Base-by-base conservation (phyloP, 2,329 filamentous ascomycete species). In the Colletotrichum horii region DNA sequence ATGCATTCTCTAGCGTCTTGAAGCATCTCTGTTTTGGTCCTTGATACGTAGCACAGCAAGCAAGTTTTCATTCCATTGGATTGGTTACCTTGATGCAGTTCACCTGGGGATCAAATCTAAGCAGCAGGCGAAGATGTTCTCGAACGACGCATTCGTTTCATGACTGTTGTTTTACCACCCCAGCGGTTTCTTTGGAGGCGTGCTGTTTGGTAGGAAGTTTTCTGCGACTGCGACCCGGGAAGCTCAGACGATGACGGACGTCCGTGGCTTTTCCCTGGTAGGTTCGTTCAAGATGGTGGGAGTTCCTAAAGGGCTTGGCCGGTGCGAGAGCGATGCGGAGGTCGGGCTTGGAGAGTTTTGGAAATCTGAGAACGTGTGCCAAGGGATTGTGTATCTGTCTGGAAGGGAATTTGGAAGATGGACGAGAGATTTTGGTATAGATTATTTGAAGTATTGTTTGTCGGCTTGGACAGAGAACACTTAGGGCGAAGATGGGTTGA, bases 241-340 rank as follows among this genome's bases (percentile, higher is more conserved):
- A 62, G 69, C 73, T 68, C 62, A 48, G 64, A 30, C 36, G 48
- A 26, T 32, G 64, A 76, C 70, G 70, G 74, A 76, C 64, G 64
- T 65, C 64, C 68, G 68, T 71, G 68, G 68, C 56, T 65, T 9
- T 19, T 11, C 4, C 43, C 43, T 22, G 43, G 43, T 22, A 52
- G 43, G n/a, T 52, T 52, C 12, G 43, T 52, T 22, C n/a, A 52
- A 52, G 43, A 3, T 52, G 43, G 58, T 8, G 28, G 26, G 19
- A 32, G 34, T 34, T 55, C 68, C 68, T 11, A 56, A 71, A 64
- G 16, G 43, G 58, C 68, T 64, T 26, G 60, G 43, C 58, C 68
- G 68, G 68, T 56, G 68, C 68, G 68, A 71, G 48, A 24, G 15
- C n/a, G 43, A 52, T 52, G 43, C 43, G n/a, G 43, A 22, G 6